phyloP scores from a whole-genome alignment of 768 basidiomycete species.

The Scleroderma citrinum region DNA sequence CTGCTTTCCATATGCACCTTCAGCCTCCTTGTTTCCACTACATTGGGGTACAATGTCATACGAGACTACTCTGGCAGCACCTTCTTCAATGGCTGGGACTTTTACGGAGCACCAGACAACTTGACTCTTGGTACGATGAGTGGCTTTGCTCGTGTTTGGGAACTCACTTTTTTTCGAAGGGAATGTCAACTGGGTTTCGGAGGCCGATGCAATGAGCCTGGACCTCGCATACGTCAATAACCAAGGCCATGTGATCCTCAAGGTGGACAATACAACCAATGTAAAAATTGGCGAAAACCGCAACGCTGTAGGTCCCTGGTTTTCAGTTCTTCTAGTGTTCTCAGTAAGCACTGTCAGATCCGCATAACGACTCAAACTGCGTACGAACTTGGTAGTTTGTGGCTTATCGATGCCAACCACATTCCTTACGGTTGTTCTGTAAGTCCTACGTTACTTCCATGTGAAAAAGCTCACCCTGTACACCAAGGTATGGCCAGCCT shows the following conservation, averaged over 20 bases:
- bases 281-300: slow-evolving; percentile 47
- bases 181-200: slow-evolving; percentile 55
- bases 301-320: slow-evolving; percentile 41
- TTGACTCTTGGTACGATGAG: slow-evolving; percentile 34
- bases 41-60: slow-evolving; percentile 30
- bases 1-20: slow-evolving; percentile 3
- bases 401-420: slow-evolving; percentile 42
- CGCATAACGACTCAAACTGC: slow-evolving; percentile 39
- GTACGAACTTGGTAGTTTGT: slow-evolving; percentile 40
- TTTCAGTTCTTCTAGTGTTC: slow-evolving; percentile 7
- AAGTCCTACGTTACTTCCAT: slow-evolving; percentile 15
- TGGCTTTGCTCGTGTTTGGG: slow-evolving; percentile 13
- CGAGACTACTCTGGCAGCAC: slow-evolving; percentile 40
- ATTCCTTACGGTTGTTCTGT: slow-evolving; percentile 57
- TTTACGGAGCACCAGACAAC: slow-evolving; percentile 46
- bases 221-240: slow-evolving; percentile 54
- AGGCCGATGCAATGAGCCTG: slow-evolving; percentile 39
- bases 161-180: slow-evolving; percentile 33
- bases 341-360: slow-evolving; percentile 25
- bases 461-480: neutral
- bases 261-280: slow-evolving; percentile 64
- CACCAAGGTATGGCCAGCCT: slow-evolving; percentile 26
- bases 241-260: slow-evolving; percentile 61
- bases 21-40: slow-evolving; percentile 2
- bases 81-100: slow-evolving; percentile 55